phyloP scores from a whole-genome alignment of 495 filamentous ascomycete species.

The Friedmanniomyces simplex region DNA sequence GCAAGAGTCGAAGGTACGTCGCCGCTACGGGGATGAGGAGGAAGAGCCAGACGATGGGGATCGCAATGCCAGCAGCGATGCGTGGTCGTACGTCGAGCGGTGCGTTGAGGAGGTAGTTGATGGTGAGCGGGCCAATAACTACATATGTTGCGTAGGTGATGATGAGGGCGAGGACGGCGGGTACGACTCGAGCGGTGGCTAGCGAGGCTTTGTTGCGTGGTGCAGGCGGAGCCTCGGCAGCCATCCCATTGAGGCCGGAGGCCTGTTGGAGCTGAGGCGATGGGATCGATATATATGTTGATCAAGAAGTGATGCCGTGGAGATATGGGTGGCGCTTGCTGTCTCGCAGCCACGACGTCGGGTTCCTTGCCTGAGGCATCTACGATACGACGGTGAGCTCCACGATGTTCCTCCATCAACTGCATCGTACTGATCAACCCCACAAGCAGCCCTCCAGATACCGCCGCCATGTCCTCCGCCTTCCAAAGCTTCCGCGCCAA shows the following conservation, averaged over 20 bases:
- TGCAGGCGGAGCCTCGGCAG: not conserved
- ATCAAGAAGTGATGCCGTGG: not conserved
- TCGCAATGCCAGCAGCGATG: conserved; percentile 45
- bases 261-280: not conserved
- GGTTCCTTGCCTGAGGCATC: too few relatives aligned
- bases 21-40: conserved; percentile 54
- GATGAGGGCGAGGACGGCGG: conserved; percentile 45
- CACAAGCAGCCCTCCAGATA: not conserved
- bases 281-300: not conserved
- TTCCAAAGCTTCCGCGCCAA: not conserved
- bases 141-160: conserved; percentile 55
- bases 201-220: conserved; percentile 8
- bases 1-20: conserved; percentile 55
- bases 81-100: conserved; percentile 26
- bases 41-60: conserved; percentile 60
- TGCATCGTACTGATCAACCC: too few relatives aligned
- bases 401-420: too few relatives aligned
- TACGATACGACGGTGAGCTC: too few relatives aligned
- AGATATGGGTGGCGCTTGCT: too few relatives aligned
- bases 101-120: conserved; percentile 52
- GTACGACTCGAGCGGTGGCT: conserved; percentile 42
- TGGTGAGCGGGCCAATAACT: conserved; percentile 35
- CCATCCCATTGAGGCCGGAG: not conserved
- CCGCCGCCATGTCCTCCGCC: conserved; percentile 9
- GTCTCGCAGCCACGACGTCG: too few relatives aligned